Percentiles rank a stretch among this genome's conserved stretches.
Conservation (phyloP, 2,329 filamentous ascomycete genomes). For the Xylogone sp. region DNA sequence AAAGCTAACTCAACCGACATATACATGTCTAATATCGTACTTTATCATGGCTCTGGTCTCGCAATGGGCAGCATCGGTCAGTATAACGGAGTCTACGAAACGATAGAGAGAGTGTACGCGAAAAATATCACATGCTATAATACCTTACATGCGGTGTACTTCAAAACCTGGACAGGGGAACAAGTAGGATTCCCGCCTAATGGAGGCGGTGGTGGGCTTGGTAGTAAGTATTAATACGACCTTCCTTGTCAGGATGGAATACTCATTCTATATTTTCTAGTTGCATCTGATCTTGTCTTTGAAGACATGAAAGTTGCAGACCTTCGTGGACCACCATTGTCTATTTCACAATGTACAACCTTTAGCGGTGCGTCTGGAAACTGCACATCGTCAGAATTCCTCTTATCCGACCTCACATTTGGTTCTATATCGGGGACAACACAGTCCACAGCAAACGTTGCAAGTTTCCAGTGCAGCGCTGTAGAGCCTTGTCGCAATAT, state of each 20-base stretch:
- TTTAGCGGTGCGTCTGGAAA: constrained; percentile 32
- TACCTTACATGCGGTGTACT: constrained; percentile 45
- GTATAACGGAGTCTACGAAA: constrained; percentile 43
- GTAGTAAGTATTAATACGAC: constrained; percentile 24
- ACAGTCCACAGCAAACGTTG: constrained; percentile 12
- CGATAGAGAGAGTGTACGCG: constrained; percentile 44
- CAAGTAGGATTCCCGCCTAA: constrained; percentile 50
- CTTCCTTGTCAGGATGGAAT: no score
- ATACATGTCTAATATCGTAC: constrained; percentile 42
- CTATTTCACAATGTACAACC: constrained; percentile 36
- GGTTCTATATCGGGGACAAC: constrained; percentile 16
- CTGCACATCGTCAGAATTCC: constrained; percentile 36
- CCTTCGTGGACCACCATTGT: constrained; percentile 27
- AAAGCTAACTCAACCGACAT: constrained; percentile 57
- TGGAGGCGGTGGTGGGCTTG: constrained; percentile 52
- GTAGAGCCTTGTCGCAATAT: constrained; percentile 25
- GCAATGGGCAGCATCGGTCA: constrained; percentile 56
- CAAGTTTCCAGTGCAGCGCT: constrained; percentile 29
- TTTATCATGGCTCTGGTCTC: constrained; percentile 48
- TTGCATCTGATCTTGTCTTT: constrained; percentile 29
- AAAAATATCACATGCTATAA: constrained; percentile 42
- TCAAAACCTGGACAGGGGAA: constrained; percentile 57
- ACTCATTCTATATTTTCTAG: background rate
- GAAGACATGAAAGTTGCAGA: constrained; percentile 28
- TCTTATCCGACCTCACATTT: constrained; percentile 31